Evolutionary conservation across 768 basidiomycete species (phyloP).

Genomic region (Tubosaeta brunneosetosa): DNA sequence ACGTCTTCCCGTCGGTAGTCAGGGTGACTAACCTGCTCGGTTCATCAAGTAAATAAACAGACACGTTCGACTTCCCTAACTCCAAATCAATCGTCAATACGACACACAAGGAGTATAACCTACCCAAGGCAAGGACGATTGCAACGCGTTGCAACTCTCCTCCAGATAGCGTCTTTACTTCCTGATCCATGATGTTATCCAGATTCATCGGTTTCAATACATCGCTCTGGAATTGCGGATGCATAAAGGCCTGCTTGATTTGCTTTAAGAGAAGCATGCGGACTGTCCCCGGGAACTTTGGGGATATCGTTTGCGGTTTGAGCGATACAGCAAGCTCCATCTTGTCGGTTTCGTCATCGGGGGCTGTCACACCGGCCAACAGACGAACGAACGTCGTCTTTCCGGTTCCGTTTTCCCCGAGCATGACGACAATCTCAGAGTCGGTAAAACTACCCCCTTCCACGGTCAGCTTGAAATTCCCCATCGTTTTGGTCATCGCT

Average conservation of each 20-base stretch:
- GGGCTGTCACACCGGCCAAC: slow-evolving; percentile 80
- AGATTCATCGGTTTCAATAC: slow-evolving; percentile 97
- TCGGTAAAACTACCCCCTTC: slow-evolving; percentile 92
- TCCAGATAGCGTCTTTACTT: slow-evolving; percentile 96
- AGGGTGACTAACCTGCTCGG: slow-evolving; percentile 61
- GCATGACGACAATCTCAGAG: slow-evolving; percentile 98
- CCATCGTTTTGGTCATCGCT: slow-evolving; percentile 94
- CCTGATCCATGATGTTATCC: slow-evolving; percentile 94
- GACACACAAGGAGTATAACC: slow-evolving; percentile 4
- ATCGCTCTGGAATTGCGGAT: slow-evolving; percentile 98
- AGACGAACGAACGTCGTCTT: slow-evolving; percentile 98
- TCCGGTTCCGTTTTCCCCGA: slow-evolving; percentile 98
- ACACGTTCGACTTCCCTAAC: slow-evolving; percentile 67
- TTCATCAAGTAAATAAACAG: slow-evolving; percentile 95
- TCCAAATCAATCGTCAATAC: slow-evolving; percentile 6
- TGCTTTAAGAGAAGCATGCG: slow-evolving; percentile 91
- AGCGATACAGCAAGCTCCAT: slow-evolving; percentile 83
- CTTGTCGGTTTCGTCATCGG: slow-evolving; percentile 80
- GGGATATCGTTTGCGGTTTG: slow-evolving; percentile 98
- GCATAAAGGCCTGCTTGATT: slow-evolving; percentile 96
- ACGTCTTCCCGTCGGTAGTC: not conserved
- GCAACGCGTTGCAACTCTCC: slow-evolving; percentile 98
- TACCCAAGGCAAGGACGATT: slow-evolving; percentile 87
- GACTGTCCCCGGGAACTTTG: slow-evolving; percentile 96
- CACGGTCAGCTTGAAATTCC: slow-evolving; percentile 92